Base-by-base conservation (phyloP, 2,329 filamentous ascomycete species). In the Scopulariopsis brevicaulis region DNA sequence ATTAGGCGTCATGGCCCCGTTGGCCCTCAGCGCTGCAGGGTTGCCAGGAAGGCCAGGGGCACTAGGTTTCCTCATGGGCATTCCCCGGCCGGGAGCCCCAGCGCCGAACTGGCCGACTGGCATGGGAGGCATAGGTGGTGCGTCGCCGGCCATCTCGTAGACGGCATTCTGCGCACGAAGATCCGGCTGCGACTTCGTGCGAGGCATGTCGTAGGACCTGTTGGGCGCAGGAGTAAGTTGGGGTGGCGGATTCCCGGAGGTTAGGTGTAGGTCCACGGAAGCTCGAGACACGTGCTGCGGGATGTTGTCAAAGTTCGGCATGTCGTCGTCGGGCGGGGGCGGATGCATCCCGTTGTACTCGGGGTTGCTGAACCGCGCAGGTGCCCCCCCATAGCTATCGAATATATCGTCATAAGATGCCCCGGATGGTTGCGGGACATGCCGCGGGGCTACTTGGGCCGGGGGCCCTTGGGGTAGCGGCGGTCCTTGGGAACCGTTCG, bases 101-200 rank as follows among this genome's bases (percentile, higher is more conserved):
- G 50, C 56, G 51, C 55, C 55, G 20, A 54, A 54, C 37, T 58
- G 56, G 22, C 56, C 46, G n/a, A 35, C 25, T 34, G 55, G 56
- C 34, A 58, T 18, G 4, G 52, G 12, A 58, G 71, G 78, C 65
- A 77, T 71, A 48, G 72, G 74, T 12, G 84, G 83, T 34, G 85
- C 70, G 63, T 89, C 84, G 28, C 74, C 78, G 1, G 82, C 84
- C 79, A 92, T 86, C 65, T 90, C 89, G 63, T 90, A 90, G 1
- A 88, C 78, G 10, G 87, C 87, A 2, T 82, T 77, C 64, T 88
- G 83, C 3, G 83, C 78, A 40, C 81, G 77, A 59, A 87, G 71
- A 65, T 87, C 81, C 34, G 85, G 84, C 65, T 89, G 85, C 12
- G 85, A 89, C 62, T 84, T 84, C 18, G 83, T 82, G 60, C 80